Evolutionary conservation across 306 rosid species (phyloP), one percentile per base, ranked within the genome.

Genomic region (Dalbergia oliveri): DNA sequence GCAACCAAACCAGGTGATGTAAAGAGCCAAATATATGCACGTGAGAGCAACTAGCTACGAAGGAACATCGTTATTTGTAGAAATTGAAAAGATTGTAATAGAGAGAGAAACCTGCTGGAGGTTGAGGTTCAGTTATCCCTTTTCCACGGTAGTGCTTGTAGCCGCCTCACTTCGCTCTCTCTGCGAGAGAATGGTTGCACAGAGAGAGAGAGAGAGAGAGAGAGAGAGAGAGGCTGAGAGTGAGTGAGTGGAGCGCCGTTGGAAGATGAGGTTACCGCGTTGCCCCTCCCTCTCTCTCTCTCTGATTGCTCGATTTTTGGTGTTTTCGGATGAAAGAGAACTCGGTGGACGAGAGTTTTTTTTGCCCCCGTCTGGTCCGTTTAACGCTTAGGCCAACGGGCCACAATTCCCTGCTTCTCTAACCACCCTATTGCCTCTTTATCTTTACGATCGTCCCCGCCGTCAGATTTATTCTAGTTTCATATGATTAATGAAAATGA

Each of bases 221-320:
- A 69, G 79, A 43, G 13, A 21, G 47, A 19, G 45, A 9, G 66
- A 37, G 80, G 5, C 4, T 9, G 26, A 3, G 56, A 50, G 56
- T 12, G 58, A 51, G 13, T 3, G 45, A 35, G 51, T 26, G 23
- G n/a, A 13, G 60, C 67, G 69, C 35, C 31, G 69, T 33, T 13
- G 66, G 72, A 86, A 81, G 89, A 80, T 87, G 85, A 81, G 89
- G 85, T 5, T 73, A 68, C 65, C 39, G 54, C 9, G 34, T 5
- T 19, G 10, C 13, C 9, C 5, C 16, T 16, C 67, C 21, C 59
- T 11, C 18, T 14, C n/a, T 50, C 57, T 13, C 57, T 23, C 37
- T 59, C n/a, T 4, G 11, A 11, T 14, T 62, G 9, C 26, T 12
- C 14, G 4, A 56, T n/a, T 56, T 26, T 54, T 43, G 60, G 60